Evolutionary conservation across 2,329 filamentous ascomycete genomes (phyloP), one percentile per base, ranked within the genome.

Genomic region (Colletotrichum chrysophilum): DNA sequence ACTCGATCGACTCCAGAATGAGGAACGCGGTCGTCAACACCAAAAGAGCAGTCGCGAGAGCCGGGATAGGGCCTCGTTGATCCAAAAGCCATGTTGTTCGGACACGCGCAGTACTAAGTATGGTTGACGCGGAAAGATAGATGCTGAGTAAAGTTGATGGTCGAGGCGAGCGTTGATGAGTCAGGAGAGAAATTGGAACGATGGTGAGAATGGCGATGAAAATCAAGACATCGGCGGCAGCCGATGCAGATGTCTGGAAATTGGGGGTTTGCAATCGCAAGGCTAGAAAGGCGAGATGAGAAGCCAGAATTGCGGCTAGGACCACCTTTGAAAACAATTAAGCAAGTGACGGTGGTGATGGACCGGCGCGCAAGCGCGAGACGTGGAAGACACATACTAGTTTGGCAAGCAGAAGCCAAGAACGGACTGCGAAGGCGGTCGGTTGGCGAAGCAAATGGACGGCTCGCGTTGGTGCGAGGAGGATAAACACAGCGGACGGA

Each of bases 61-160:
- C 24, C 3, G 71, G 34, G 2, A 52, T 34, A 7, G 32, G 6
- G 2, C 7, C 14, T 16, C 7, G 7, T 28, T 16, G 16, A 4
- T 5, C 48, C 3, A 66, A 8, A 2, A 74, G 28, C 67, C 67
- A 75, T 43, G 10, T 3, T 6, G 72, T 75, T 1, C 67, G 72
- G 3, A 43, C 60, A 14, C 60, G 48, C 10, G 43, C 72, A 26
- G 79, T 77, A 3, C 71, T 75, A 9, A 80, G 34, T 10, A 82
- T 66, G 26, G 69, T 52, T 3, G 71, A 36, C 2, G 74, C 56
- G 1, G 80, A 78, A 7, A 81, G 55, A 56, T 79, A 81, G 1
- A 82, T 48, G 30, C 73, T 77, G 5, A 82, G 74, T 1, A 81
- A 56, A 4, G 81, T 80, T 3, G 79, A 81, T 3, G 80, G 81